A percentile compares a stretch with the other conserved stretches of the same genome.
phyloP scores from a whole-genome alignment of 2,329 filamentous ascomycete genomes.

The Pestalotiopsis sp. region DNA sequence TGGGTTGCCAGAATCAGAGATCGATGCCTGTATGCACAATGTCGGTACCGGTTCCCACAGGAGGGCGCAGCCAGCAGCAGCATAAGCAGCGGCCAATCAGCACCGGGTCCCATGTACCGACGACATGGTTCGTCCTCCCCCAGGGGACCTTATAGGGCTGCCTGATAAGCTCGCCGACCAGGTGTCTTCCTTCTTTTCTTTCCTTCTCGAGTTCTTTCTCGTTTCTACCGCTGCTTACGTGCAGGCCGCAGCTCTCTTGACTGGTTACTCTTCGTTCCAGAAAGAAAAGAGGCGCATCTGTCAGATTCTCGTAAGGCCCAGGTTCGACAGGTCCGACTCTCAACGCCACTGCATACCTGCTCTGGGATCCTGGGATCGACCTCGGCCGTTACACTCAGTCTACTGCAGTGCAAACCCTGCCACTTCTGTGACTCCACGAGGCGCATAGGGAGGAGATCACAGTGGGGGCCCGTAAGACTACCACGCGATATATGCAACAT shows the following conservation, averaged over 20 bases:
- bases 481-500: background rate
- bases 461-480: background rate
- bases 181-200: background rate
- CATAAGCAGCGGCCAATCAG: background rate
- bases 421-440: background rate
- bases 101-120: background rate
- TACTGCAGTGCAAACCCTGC: background rate
- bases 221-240: background rate
- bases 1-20: background rate
- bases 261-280: background rate
- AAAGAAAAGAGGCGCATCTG: background rate
- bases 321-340: background rate
- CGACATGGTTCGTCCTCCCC: background rate
- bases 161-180: background rate
- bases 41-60: background rate
- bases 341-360: background rate
- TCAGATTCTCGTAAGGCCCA: background rate
- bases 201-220: background rate
- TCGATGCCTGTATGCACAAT: background rate
- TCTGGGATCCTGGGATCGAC: background rate
- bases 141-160: background rate
- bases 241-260: background rate
- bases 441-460: background rate
- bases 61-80: background rate
- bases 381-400: background rate